Evolutionary conservation across 2,329 filamentous ascomycete genomes (phyloP).

Genomic region (Exophiala sp.): DNA sequence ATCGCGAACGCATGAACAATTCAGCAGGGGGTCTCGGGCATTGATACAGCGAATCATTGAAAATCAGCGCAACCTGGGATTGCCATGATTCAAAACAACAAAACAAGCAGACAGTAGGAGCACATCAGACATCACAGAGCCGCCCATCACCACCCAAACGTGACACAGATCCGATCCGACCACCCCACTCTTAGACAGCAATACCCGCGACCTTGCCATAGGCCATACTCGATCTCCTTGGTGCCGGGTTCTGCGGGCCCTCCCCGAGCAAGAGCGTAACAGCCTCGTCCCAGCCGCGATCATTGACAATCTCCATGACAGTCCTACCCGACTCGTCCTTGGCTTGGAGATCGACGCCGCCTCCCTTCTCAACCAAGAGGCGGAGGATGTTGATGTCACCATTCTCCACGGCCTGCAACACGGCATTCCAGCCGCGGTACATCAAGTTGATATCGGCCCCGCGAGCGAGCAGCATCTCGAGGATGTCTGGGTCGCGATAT

Average conservation of each 20-base stretch:
- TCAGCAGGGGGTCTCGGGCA: too few relatives aligned
- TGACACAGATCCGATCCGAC: too few relatives aligned
- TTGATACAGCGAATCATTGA: too few relatives aligned
- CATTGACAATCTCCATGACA: slow-evolving; percentile 57
- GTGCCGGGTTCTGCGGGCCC: neutral
- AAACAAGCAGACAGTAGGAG: too few relatives aligned
- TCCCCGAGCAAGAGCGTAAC: slow-evolving; percentile 42
- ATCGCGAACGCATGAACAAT: too few relatives aligned
- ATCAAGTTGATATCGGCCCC: slow-evolving; percentile 67
- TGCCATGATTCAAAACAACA: too few relatives aligned
- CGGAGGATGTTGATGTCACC: slow-evolving; percentile 55
- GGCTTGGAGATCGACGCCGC: slow-evolving; percentile 38
- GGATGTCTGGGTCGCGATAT: slow-evolving; percentile 57
- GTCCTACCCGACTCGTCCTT: slow-evolving; percentile 54
- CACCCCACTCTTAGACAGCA: too few relatives aligned
- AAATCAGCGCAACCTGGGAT: too few relatives aligned
- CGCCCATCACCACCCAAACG: too few relatives aligned
- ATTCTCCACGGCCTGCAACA: slow-evolving; percentile 64
- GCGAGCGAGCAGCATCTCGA: slow-evolving; percentile 60
- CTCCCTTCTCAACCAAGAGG: slow-evolving; percentile 39
- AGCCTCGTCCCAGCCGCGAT: slow-evolving; percentile 58
- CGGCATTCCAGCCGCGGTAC: slow-evolving; percentile 63
- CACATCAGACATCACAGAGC: too few relatives aligned
- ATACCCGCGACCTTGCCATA: too few relatives aligned
- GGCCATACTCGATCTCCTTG: too few relatives aligned